Evolutionary conservation across 108 stramenopile genomes (phyloP).

Genomic region (Nitzschia putrida): DNA sequence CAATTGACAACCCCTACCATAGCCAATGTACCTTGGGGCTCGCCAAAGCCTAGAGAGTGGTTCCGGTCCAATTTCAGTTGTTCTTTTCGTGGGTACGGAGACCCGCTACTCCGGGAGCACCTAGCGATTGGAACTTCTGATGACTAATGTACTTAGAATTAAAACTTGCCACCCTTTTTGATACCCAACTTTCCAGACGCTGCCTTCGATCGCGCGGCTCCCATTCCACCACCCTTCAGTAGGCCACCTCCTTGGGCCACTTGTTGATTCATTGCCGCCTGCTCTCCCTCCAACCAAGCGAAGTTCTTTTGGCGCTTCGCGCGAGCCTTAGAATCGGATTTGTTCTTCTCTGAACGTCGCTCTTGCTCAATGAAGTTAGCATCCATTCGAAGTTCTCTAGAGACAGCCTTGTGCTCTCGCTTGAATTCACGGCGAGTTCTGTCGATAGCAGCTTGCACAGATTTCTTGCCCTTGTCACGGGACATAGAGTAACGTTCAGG

Average conservation of each 20-base stretch:
- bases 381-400: slow-evolving; percentile 89
- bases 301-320: slow-evolving; percentile 85
- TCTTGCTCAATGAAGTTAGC: slow-evolving; percentile 80
- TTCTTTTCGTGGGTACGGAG: slow-evolving; percentile 23
- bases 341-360: slow-evolving; percentile 70
- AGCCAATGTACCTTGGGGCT: neutral
- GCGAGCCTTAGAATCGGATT: slow-evolving; percentile 56
- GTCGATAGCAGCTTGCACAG: slow-evolving; percentile 78
- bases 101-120: slow-evolving; percentile 16
- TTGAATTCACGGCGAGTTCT: slow-evolving; percentile 90
- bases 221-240: slow-evolving; percentile 82
- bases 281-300: slow-evolving; percentile 89
- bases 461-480: slow-evolving; percentile 90
- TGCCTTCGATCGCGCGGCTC: slow-evolving; percentile 75
- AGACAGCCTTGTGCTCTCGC: slow-evolving; percentile 93
- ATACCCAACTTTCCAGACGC: slow-evolving; percentile 79
- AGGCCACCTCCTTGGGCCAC: slow-evolving; percentile 83
- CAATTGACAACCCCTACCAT: neutral
- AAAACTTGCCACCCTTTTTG: slow-evolving; percentile 89
- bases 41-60: slow-evolving; percentile 13
- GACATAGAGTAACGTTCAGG: slow-evolving; percentile 81
- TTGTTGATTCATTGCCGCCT: slow-evolving; percentile 91
- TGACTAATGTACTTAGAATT: slow-evolving; percentile 2
- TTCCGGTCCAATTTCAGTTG: slow-evolving; percentile 22
- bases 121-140: neutral